Conservation (phyloP, 305 asterid genomes). For the Fraxinus velutina region DNA sequence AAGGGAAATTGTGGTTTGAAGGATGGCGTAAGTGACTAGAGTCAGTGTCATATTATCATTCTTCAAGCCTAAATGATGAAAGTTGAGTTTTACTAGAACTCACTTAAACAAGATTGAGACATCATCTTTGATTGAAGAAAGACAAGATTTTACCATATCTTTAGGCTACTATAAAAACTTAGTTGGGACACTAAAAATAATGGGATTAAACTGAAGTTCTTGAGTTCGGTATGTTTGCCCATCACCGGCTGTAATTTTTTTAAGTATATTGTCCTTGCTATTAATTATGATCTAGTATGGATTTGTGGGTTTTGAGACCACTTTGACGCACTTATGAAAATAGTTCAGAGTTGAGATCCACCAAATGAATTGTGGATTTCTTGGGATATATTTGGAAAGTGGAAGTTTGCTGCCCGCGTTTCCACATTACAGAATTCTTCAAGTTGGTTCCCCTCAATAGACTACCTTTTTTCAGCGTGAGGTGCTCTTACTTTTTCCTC, state of each 20-base stretch:
- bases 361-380: background rate
- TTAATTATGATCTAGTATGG: background rate
- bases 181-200: background rate
- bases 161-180: background rate
- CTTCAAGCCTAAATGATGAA: background rate
- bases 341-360: background rate
- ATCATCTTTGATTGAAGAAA: background rate
- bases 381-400: background rate
- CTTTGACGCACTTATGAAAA: background rate
- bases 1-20: background rate
- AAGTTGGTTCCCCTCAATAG: background rate
- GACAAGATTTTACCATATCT: background rate
- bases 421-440: background rate
- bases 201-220: background rate
- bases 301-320: background rate
- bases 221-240: background rate
- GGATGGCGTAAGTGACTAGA: background rate
- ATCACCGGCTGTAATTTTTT: background rate
- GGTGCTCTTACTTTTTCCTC: background rate
- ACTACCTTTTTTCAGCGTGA: background rate
- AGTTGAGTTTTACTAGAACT: background rate
- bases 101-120: background rate
- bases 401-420: background rate
- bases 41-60: background rate
- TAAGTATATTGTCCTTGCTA: background rate